Evolutionary conservation across 2,329 filamentous ascomycete genomes (phyloP).

Genomic region (Aspergillus intermedius): DNA sequence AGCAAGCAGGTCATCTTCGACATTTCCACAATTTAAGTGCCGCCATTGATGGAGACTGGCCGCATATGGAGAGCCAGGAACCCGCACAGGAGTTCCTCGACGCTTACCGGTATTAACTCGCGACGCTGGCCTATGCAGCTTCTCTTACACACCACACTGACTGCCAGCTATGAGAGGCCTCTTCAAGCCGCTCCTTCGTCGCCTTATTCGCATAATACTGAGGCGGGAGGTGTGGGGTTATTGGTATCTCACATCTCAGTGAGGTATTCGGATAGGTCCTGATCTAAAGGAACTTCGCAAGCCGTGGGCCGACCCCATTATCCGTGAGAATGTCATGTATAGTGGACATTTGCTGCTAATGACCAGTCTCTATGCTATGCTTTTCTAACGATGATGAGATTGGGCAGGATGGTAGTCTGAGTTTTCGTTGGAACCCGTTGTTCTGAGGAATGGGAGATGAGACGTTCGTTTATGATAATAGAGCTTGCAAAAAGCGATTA

Average conservation of each 20-base stretch:
- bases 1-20: neutral
- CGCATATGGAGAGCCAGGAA: constrained; percentile 19
- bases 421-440: constrained; percentile 36
- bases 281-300: constrained; percentile 33
- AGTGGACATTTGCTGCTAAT: constrained; percentile 37
- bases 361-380: constrained; percentile 36
- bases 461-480: constrained; percentile 27
- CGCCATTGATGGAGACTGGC: neutral
- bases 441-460: constrained; percentile 35
- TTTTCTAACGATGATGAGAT: constrained; percentile 39
- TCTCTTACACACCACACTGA: constrained; percentile 35
- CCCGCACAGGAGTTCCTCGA: constrained; percentile 35
- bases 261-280: constrained; percentile 29
- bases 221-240: constrained; percentile 38
- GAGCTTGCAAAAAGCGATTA: constrained; percentile 30
- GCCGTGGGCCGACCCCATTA: constrained; percentile 39
- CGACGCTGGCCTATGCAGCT: constrained; percentile 36
- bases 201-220: constrained; percentile 39
- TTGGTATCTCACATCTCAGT: constrained; percentile 36
- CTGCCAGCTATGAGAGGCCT: constrained; percentile 28
- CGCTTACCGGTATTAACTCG: constrained; percentile 39
- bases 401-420: constrained; percentile 26
- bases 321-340: constrained; percentile 40
- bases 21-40: neutral
- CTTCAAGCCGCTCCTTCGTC: constrained; percentile 29